Evolutionary conservation across 2,329 filamentous ascomycete genomes (phyloP), one percentile per base, ranked within the genome.

Genomic region (Phaeosphaeria sp.): DNA sequence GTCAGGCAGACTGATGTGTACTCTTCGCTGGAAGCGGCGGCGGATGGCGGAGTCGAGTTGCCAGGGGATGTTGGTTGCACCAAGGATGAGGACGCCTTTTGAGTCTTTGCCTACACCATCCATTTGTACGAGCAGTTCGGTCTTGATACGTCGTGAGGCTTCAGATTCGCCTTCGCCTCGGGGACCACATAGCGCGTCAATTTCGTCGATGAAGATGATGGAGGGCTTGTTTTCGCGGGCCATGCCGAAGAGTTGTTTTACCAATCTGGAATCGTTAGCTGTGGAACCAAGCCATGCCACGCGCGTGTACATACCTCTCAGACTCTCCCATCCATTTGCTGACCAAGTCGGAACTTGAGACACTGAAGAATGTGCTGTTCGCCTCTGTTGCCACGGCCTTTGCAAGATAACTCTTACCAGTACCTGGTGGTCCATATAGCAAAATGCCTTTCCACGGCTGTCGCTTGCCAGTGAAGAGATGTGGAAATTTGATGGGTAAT

Each of bases 271-370:
- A 69, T 27, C 67, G 63, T 44, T 25, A 58, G 54, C 21, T 23
- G 15, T 3, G 13, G 3, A 3, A 3, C 30, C 30, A 15, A 13
- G 30, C 13, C 13, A 15, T 36, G 13, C 13, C 6, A 3, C 13
- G 30, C 6, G 9, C 6, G 1, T 9, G 5, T n/a, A 18, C 83
- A 49, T 81, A 96, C 92, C 93, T 88, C 87, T 99, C 95, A 83
- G 91, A 96, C 80, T 99, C 95, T 82, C 95, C 95, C 95, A 99
- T 99, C 95, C 95, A 99, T 77, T 99, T 99, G 78, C 92, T 97
- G 60, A 99, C 95, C 78, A 99, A 79, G 77, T 99, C 95, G 74
- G 92, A 96, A 84, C 92, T 96, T 80, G 92, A 96, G 66, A 99
- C 94, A 73, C 93, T 97, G 85, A 99, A 99, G 77, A 99, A 99